phyloP scores from a whole-genome alignment of 805 yeast genomes.

The Ogataea dorogensis region DNA sequence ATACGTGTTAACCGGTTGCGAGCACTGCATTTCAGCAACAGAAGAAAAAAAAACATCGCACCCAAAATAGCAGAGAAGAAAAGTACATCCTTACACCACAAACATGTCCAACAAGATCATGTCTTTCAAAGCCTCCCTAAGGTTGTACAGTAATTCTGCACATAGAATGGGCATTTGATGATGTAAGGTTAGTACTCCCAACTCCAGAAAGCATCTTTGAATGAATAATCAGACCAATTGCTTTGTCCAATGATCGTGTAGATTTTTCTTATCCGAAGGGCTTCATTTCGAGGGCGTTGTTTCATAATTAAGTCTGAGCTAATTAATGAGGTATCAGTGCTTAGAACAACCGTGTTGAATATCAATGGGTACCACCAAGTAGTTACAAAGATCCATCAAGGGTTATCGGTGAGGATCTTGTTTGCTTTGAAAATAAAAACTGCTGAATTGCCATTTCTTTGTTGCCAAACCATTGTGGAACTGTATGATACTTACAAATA shows the following conservation, averaged over 20 bases:
- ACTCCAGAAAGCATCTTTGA: too few relatives aligned
- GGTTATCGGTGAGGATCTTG: neutral
- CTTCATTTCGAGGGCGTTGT: slow-evolving; percentile 1
- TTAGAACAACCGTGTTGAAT: neutral
- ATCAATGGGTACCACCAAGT: too few relatives aligned
- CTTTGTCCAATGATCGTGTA: too few relatives aligned
- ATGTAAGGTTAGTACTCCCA: too few relatives aligned
- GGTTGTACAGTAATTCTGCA: slow-evolving; percentile 2
- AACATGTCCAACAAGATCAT: neutral
- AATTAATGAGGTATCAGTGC: neutral
- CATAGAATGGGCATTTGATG: too few relatives aligned
- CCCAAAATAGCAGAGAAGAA: slow-evolving; percentile 2
- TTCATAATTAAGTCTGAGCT: neutral
- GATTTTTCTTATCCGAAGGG: too few relatives aligned
- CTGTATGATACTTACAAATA: slow-evolving; percentile 15
- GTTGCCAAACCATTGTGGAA: too few relatives aligned
- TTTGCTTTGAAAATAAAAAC: slow-evolving; percentile 1
- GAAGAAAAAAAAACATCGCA: slow-evolving; percentile 11
- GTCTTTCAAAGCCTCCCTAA: slow-evolving; percentile 3
- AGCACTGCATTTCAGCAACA: slow-evolving; percentile 12
- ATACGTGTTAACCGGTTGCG: slow-evolving; percentile 15
- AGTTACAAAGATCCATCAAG: too few relatives aligned
- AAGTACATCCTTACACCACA: slow-evolving; percentile 13
- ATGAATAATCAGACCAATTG: too few relatives aligned
- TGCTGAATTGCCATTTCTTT: slow-evolving; percentile 1